These are phyloP conservation scores for Nicotiana tabacum DNA, from an alignment of 257 asterid genomes.

Conservation along the genomic window DNA sequence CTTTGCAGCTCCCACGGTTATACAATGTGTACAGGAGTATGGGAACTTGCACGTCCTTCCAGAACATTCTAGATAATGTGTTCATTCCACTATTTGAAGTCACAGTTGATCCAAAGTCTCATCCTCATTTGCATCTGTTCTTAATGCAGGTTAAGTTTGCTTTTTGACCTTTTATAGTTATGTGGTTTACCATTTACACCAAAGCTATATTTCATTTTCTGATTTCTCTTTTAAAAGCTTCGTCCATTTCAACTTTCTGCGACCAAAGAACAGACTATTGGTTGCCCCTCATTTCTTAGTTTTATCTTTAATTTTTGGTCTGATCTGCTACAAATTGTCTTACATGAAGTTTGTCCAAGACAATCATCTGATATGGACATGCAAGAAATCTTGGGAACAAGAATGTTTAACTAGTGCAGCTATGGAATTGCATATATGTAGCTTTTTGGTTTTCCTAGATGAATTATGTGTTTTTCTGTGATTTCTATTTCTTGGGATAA, in stretches of 20 bases:
- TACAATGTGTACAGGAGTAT: conserved; percentile 85
- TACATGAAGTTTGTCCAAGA: neutral
- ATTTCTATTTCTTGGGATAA: neutral
- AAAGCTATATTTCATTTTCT: conserved; percentile 6
- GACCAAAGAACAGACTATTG: neutral
- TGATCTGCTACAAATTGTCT: neutral
- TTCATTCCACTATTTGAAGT: conserved; percentile 93
- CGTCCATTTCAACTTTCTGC: neutral
- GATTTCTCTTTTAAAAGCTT: conserved; percentile 14
- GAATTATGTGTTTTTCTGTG: neutral
- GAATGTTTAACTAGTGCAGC: neutral
- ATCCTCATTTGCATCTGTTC: conserved; percentile 88
- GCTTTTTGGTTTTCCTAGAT: neutral
- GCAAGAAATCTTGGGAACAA: neutral
- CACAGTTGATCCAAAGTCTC: conserved; percentile 84
- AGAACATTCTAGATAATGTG: conserved; percentile 79
- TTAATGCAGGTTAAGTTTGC: conserved; percentile 58
- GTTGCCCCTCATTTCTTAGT: neutral
- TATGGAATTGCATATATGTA: neutral
- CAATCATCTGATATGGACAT: neutral
- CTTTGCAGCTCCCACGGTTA: conserved; percentile 84
- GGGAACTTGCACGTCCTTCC: conserved; percentile 94
- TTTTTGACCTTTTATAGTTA: neutral
- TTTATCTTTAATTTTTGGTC: neutral
- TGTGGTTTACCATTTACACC: neutral